These are phyloP conservation scores for Phoma sp. DNA, from an alignment of 2,329 filamentous ascomycete genomes.

Conservation along the genomic window DNA sequence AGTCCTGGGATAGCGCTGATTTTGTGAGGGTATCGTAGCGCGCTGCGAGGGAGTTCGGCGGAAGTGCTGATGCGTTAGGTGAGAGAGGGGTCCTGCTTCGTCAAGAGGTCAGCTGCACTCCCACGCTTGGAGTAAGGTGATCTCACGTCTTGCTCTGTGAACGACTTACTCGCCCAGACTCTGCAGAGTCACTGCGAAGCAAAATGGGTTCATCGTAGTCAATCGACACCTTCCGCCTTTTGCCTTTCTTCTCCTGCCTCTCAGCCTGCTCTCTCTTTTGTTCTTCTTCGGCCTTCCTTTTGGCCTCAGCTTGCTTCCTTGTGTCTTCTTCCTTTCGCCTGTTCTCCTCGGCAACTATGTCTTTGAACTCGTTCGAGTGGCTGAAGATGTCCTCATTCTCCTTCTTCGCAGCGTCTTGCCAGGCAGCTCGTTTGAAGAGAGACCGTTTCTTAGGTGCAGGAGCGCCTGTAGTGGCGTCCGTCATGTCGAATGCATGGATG, in stretches of 20 bases:
- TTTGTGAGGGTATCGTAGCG: constrained; percentile 42
- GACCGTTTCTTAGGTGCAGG: constrained; percentile 53
- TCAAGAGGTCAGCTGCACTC: constrained; percentile 19
- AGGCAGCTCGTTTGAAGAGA: constrained; percentile 64
- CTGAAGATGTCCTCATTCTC: constrained; percentile 52
- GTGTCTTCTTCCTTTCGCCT: constrained; percentile 39
- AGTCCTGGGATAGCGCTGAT: constrained; percentile 11
- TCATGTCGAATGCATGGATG: constrained; percentile 34
- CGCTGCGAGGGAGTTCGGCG: constrained; percentile 32
- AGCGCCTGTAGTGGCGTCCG: constrained; percentile 27
- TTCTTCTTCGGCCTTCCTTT: constrained; percentile 36
- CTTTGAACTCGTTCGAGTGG: constrained; percentile 50
- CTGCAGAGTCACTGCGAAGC: constrained; percentile 17
- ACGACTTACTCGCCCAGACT: constrained; percentile 14
- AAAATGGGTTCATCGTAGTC: constrained; percentile 22
- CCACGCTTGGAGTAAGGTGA: not conserved
- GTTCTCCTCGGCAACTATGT: constrained; percentile 50
- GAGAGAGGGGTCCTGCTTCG: constrained; percentile 37
- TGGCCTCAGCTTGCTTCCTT: constrained; percentile 29
- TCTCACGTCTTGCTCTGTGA: constrained; percentile 29
- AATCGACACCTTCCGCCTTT: constrained; percentile 31
- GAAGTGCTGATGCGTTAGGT: constrained; percentile 21
- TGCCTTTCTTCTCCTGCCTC: constrained; percentile 19
- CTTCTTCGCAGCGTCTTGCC: constrained; percentile 53
- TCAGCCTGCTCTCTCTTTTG: constrained; percentile 35